These are phyloP conservation scores for Botryotinia convoluta DNA, from an alignment of 2,329 filamentous ascomycete species.

Conservation along the genomic window DNA sequence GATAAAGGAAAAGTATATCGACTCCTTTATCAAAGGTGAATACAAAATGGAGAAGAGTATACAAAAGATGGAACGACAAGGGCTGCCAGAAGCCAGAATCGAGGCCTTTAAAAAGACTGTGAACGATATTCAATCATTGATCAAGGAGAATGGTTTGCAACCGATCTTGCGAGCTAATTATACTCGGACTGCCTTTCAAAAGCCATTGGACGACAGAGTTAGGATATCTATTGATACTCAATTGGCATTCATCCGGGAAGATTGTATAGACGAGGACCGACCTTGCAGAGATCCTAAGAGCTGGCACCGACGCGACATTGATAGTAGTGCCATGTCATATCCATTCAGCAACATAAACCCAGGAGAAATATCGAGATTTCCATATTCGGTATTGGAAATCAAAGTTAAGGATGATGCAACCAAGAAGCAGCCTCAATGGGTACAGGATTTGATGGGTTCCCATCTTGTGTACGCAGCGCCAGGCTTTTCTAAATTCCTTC, in stretches of 20 bases:
- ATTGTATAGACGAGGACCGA: constrained; percentile 74
- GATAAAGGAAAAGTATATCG: constrained; percentile 93
- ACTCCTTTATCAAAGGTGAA: constrained; percentile 79
- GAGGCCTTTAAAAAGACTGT: constrained; percentile 70
- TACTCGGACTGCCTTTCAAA: constrained; percentile 92
- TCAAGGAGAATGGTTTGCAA: constrained; percentile 73
- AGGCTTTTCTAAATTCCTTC: constrained; percentile 94
- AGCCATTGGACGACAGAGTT: constrained; percentile 85
- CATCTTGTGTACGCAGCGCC: constrained; percentile 88
- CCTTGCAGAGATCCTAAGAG: constrained; percentile 83
- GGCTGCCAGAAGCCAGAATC: constrained; percentile 63
- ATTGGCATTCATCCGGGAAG: constrained; percentile 79
- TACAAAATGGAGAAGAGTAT: constrained; percentile 92
- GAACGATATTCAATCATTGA: constrained; percentile 73
- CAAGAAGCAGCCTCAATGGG: constrained; percentile 76
- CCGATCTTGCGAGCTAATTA: constrained; percentile 91
- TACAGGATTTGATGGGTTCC: constrained; percentile 86
- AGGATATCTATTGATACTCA: constrained; percentile 92
- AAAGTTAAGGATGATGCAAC: constrained; percentile 69
- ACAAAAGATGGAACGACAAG: constrained; percentile 79
- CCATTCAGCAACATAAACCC: constrained; percentile 86
- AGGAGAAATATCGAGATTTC: constrained; percentile 87
- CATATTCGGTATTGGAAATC: constrained; percentile 87
- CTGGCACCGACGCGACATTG: constrained; percentile 92
- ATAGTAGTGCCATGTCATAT: constrained; percentile 76